Evolutionary conservation across 495 filamentous ascomycete species (phyloP), one percentile per base, ranked within the genome.

Genomic region (Trichocladium antarcticum): DNA sequence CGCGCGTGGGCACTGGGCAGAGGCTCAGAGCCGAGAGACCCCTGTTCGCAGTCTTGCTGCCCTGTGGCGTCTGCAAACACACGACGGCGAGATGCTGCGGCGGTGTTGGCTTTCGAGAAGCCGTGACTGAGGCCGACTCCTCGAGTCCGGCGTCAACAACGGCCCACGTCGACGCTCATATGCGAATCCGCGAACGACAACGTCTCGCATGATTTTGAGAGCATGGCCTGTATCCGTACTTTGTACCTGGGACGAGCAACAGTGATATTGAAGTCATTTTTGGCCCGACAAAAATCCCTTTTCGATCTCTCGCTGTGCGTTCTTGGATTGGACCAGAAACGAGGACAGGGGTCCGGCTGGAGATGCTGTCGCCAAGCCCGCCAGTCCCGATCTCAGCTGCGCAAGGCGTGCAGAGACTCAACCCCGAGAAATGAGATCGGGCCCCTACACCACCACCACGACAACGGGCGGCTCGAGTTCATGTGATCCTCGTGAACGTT

Each of bases 241-340:
- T n/a, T n/a, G n/a, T n/a, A n/a, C n/a, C n/a, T n/a, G n/a, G n/a
- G n/a, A n/a, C n/a, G n/a, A n/a, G n/a, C n/a, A n/a, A n/a, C n/a
- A n/a, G n/a, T n/a, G 10, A 32, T 1, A 11, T 20, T 29, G 42
- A 15, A 14, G 42, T 15, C 16, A 9, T 20, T 17, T 32, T 27
- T 24, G n/a, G 3, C 45, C 45, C 35, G 24, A 39, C 5, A 10
- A 20, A 3, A 24, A 7, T 21, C 45, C 36, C 14, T 48, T 48
- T 48, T 48, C 36, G 37, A 34, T 8, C 24, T 8, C 24, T 27
- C 3, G 24, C 3, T 27, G 3, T 27, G 3, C 24, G 24, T 27
- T 27, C 24, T 3, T 8, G 24, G 24, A 51, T 51, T 51, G 49
- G 49, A 32, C 21, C 41, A 41, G 35, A 45, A 44, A 51, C 49